Percentiles rank a stretch among this genome's conserved stretches.
Evolutionary conservation across 2,329 filamentous ascomycete species (phyloP).

Genomic region (Clarireedia paspali): DNA sequence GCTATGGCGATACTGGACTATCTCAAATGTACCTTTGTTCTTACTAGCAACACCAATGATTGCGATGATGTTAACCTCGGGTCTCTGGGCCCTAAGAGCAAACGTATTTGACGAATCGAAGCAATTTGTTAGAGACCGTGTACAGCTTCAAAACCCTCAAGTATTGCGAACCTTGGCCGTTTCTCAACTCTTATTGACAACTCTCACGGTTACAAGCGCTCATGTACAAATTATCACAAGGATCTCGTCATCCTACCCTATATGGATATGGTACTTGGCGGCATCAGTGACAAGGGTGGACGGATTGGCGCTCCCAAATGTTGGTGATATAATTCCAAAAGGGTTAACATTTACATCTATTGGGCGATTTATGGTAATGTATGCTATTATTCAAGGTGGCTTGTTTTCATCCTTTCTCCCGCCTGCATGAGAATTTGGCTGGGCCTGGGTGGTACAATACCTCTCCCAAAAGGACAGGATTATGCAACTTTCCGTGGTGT

Average conservation of each 20-base stretch:
- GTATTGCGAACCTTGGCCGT: slow-evolving; percentile 48
- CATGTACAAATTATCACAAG: slow-evolving; percentile 93
- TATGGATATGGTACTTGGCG: slow-evolving; percentile 87
- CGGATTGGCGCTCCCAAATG: background rate
- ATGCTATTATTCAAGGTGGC: slow-evolving; percentile 73
- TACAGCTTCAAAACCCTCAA: slow-evolving; percentile 3
- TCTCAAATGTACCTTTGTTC: slow-evolving; percentile 82
- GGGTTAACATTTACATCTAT: slow-evolving; percentile 2
- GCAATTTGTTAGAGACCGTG: background rate
- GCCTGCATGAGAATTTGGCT: slow-evolving; percentile 53
- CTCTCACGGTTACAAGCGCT: slow-evolving; percentile 68
- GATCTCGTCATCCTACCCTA: slow-evolving; percentile 76
- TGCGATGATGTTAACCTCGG: slow-evolving; percentile 56
- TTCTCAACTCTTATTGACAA: slow-evolving; percentile 63
- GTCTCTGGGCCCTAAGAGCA: slow-evolving; percentile 34
- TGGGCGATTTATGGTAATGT: slow-evolving; percentile 63
- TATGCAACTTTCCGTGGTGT: too few species aligned
- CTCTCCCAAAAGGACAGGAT: too few species aligned
- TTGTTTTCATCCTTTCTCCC: slow-evolving; percentile 88
- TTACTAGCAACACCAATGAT: slow-evolving; percentile 74
- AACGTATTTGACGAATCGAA: background rate
- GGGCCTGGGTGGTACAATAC: too few species aligned
- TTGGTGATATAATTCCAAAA: background rate
- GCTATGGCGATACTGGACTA: slow-evolving; percentile 83
- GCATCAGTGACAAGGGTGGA: slow-evolving; percentile 9